phyloP scores from a whole-genome alignment of 768 basidiomycete genomes.

The Podaxis sp. region DNA sequence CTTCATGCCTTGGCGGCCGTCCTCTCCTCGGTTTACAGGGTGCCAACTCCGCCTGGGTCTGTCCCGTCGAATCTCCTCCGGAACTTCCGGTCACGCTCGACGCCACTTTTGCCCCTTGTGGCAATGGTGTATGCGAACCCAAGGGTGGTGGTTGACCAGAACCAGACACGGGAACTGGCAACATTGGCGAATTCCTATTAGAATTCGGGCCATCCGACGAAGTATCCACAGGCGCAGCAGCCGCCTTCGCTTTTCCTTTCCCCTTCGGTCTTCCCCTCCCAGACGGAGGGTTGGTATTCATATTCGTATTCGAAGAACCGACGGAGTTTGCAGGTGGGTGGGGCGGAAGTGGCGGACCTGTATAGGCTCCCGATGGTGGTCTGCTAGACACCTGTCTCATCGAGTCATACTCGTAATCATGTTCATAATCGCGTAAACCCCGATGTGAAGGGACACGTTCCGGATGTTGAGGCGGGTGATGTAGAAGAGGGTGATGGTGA shows the following conservation, averaged over 20 bases:
- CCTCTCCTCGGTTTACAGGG: conserved; percentile 12
- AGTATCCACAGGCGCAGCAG: neutral
- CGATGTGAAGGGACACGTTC: neutral
- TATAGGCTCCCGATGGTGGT: neutral
- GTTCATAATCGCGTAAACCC: neutral
- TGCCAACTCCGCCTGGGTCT: neutral
- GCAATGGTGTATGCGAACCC: neutral
- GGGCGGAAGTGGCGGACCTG: neutral
- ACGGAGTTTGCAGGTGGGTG: neutral
- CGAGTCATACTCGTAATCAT: neutral
- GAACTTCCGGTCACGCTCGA: too few relatives aligned
- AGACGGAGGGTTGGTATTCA: neutral
- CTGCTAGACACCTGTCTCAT: neutral
- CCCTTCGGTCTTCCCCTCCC: conserved; percentile 6
- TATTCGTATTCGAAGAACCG: neutral
- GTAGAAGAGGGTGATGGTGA: neutral
- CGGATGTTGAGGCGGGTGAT: neutral
- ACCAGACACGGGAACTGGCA: neutral
- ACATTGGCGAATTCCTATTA: neutral
- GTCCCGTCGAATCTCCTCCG: neutral
- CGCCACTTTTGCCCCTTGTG: neutral
- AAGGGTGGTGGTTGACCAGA: neutral
- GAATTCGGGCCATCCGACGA: neutral
- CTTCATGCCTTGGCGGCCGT: conserved; percentile 10
- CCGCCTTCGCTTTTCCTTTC: neutral